phyloP scores from a whole-genome alignment of 768 basidiomycete genomes.

The Tylopilus balloui region DNA sequence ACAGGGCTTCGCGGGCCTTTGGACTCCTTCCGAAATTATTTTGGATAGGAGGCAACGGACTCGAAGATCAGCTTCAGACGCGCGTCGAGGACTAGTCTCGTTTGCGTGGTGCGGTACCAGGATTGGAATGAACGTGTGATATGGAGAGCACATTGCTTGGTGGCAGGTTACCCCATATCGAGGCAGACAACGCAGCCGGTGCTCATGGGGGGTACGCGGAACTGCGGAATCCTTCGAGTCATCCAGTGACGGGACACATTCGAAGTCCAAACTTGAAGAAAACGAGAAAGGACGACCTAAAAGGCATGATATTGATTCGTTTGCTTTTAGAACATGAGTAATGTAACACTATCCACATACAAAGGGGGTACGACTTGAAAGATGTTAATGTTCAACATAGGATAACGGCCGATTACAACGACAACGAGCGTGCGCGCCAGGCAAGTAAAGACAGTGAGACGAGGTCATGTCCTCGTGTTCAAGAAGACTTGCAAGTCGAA shows the following conservation, averaged over 20 bases:
- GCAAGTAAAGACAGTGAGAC: background rate
- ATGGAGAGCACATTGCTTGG: too few relatives aligned
- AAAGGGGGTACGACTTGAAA: slow-evolving; percentile 9
- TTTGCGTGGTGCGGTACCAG: too few relatives aligned
- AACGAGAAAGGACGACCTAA: background rate
- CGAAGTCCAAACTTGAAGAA: background rate
- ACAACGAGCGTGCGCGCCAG: background rate
- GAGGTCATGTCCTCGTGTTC: slow-evolving; percentile 41
- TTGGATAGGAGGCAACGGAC: too few relatives aligned
- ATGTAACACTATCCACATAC: slow-evolving; percentile 24
- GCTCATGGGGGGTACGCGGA: too few relatives aligned
- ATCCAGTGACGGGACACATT: slow-evolving; percentile 7
- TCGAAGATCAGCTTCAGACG: too few relatives aligned
- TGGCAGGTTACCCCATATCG: too few relatives aligned
- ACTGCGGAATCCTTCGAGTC: too few relatives aligned
- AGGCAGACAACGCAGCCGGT: too few relatives aligned
- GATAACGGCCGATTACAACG: slow-evolving; percentile 2
- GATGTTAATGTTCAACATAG: slow-evolving; percentile 15
- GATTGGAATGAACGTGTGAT: too few relatives aligned
- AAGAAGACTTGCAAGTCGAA: slow-evolving; percentile 56
- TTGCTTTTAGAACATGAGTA: slow-evolving; percentile 25
- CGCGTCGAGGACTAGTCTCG: too few relatives aligned
- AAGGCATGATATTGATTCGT: background rate
- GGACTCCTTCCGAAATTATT: too few relatives aligned
- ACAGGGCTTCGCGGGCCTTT: too few relatives aligned